These are phyloP conservation scores for Fusarium brevicatenulatum DNA, from an alignment of 2,329 filamentous ascomycete species.

Conservation along the genomic window DNA sequence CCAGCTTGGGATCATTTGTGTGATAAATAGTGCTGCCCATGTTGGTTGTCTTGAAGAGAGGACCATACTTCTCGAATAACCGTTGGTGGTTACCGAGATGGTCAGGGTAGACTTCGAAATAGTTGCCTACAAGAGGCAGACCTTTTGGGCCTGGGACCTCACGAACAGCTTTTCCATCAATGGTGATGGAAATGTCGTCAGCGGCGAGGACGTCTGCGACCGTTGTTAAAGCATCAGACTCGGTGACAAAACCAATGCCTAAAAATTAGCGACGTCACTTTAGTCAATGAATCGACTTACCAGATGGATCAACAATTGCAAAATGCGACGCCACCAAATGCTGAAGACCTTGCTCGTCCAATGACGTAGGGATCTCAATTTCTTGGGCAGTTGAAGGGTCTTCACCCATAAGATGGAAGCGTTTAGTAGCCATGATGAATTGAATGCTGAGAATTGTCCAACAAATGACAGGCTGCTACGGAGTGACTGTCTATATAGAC, in stretches of 20 bases:
- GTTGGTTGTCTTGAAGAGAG: slow-evolving; percentile 62
- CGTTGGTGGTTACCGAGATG: slow-evolving; percentile 67
- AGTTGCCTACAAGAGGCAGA: slow-evolving; percentile 62
- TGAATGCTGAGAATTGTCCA: slow-evolving; percentile 1
- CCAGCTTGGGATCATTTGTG: slow-evolving; percentile 61
- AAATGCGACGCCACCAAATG: slow-evolving; percentile 55
- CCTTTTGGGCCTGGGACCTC: slow-evolving; percentile 61
- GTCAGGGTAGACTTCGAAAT: slow-evolving; percentile 66
- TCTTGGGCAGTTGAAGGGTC: slow-evolving; percentile 49
- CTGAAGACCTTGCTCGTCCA: slow-evolving; percentile 52
- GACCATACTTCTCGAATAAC: slow-evolving; percentile 63
- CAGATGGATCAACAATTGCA: slow-evolving; percentile 54
- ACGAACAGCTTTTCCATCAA: slow-evolving; percentile 61
- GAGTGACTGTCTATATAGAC: slow-evolving; percentile 28
- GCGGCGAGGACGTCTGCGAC: slow-evolving; percentile 50
- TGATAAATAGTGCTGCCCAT: slow-evolving; percentile 61
- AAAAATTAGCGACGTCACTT: neutral
- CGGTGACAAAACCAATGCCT: slow-evolving; percentile 52
- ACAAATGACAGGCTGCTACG: neutral
- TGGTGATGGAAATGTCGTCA: slow-evolving; percentile 53
- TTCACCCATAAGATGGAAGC: slow-evolving; percentile 57
- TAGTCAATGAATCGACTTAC: slow-evolving; percentile 34
- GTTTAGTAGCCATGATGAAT: slow-evolving; percentile 49
- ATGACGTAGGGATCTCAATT: slow-evolving; percentile 50
- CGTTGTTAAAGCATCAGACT: slow-evolving; percentile 46